Evolutionary conservation across 768 basidiomycete species (phyloP).

Genomic region (Kwoniella mangroviensis): DNA sequence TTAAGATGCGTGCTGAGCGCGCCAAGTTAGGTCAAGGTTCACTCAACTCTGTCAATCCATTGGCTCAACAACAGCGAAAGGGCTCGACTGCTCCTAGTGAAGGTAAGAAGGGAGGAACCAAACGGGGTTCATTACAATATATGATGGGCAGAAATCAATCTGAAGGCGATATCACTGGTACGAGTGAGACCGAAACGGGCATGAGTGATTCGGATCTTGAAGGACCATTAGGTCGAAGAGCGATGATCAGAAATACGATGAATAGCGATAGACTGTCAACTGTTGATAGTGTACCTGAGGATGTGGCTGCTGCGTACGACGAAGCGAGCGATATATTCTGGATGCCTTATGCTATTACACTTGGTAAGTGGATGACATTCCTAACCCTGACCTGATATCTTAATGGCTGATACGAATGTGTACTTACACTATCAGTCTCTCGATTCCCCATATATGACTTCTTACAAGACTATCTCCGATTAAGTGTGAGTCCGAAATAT

Average conservation of each 20-base stretch:
- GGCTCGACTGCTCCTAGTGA: slow-evolving; percentile 1
- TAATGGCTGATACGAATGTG: slow-evolving; percentile 1
- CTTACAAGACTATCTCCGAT: slow-evolving; percentile 93
- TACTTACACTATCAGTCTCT: slow-evolving; percentile 68
- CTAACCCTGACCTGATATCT: slow-evolving; percentile 3
- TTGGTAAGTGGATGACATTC: slow-evolving; percentile 36
- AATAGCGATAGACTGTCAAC: slow-evolving; percentile 13
- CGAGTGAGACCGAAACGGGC: slow-evolving; percentile 38
- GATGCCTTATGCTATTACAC: slow-evolving; percentile 87
- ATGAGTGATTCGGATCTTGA: slow-evolving; percentile 41
- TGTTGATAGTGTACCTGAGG: slow-evolving; percentile 30
- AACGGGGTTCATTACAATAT: slow-evolving; percentile 18
- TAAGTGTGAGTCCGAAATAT: slow-evolving; percentile 56
- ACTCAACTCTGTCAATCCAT: slow-evolving; percentile 4
- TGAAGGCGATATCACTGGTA: slow-evolving; percentile 19
- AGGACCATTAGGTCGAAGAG: slow-evolving; percentile 14
- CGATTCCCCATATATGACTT: slow-evolving; percentile 92
- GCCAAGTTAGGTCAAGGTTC: slow-evolving; percentile 14
- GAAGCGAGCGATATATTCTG: slow-evolving; percentile 65
- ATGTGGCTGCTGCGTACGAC: slow-evolving; percentile 37
- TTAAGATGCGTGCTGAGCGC: slow-evolving; percentile 33
- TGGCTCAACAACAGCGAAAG: slow-evolving; percentile 6
- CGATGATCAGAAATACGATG: not conserved
- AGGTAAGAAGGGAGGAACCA: slow-evolving; percentile 1
- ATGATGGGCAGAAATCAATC: slow-evolving; percentile 21